Conservation (phyloP, 805 yeast genomes). For the Lachancea fermentati region DNA sequence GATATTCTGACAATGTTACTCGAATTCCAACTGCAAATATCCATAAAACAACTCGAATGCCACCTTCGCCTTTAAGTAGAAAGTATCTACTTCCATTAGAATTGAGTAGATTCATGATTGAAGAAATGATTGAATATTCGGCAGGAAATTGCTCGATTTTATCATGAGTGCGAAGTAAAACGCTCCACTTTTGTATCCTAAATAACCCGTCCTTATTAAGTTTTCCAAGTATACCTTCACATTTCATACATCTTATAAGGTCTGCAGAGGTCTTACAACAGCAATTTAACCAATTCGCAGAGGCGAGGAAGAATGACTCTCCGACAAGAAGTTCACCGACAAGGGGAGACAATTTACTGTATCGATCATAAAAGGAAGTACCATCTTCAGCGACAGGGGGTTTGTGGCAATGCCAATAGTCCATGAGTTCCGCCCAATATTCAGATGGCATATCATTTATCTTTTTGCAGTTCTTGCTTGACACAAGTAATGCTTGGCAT, state of each 20-base stretch:
- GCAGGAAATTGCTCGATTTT: constrained; percentile 14
- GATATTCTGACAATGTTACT: constrained; percentile 12
- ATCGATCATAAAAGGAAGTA: constrained; percentile 11
- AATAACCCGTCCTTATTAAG: constrained; percentile 15
- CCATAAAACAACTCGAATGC: constrained; percentile 20
- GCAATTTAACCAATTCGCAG: constrained; percentile 11
- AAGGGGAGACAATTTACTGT: constrained; percentile 22
- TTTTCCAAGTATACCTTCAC: constrained; percentile 20
- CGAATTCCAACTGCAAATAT: constrained; percentile 23
- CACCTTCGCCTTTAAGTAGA: constrained; percentile 12
- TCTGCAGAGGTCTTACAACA: constrained; percentile 1
- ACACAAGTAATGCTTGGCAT: constrained; percentile 10
- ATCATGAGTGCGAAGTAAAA: constrained; percentile 9
- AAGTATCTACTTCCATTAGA: constrained; percentile 23
- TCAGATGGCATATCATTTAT: constrained; percentile 77
- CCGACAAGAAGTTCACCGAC: constrained; percentile 25
- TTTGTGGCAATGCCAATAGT: constrained; percentile 95
- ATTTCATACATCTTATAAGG: constrained; percentile 14
- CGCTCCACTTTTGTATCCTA: constrained; percentile 26
- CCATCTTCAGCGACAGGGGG: constrained; percentile 38
- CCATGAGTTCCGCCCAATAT: constrained; percentile 92
- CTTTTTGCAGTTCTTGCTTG: constrained; percentile 15
- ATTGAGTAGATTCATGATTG: constrained; percentile 17
- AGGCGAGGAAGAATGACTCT: constrained; percentile 19
- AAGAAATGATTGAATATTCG: constrained; percentile 18